A percentile compares a stretch with the other conserved stretches of the same genome.
Evolutionary conservation across 352 stramenopile genomes (phyloP).

Genomic region (Achlya hypogyna): DNA sequence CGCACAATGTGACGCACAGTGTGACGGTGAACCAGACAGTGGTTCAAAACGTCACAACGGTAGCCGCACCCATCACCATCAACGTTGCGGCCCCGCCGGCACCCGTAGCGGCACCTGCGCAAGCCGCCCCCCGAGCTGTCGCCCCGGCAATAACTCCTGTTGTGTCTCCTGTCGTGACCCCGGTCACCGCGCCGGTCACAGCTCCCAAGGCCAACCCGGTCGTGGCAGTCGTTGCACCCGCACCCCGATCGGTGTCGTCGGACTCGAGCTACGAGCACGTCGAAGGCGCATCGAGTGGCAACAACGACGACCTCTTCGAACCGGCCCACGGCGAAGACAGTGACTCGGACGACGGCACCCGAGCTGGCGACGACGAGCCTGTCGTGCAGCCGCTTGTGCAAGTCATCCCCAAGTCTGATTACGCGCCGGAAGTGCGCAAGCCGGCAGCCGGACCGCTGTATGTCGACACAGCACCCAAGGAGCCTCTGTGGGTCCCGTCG

Average conservation of each 20-base stretch:
- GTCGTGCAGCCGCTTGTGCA: not conserved
- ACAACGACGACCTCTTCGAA: conserved; percentile 1
- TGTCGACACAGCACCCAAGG: not conserved
- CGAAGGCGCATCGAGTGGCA: not conserved
- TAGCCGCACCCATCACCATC: not conserved
- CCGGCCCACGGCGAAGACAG: not conserved
- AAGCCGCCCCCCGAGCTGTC: not conserved
- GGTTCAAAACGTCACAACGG: not conserved
- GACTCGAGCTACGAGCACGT: not conserved
- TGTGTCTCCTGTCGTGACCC: no score
- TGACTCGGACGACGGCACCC: not conserved
- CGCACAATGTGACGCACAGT: not conserved
- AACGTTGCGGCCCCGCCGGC: not conserved
- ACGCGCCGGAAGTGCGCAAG: not conserved
- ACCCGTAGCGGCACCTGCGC: not conserved
- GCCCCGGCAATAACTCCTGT: not conserved
- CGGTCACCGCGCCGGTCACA: no score
- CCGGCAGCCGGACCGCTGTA: not conserved
- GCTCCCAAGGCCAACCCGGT: no score
- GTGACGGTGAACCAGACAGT: not conserved
- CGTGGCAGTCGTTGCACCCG: not conserved
- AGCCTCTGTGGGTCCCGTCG: not conserved
- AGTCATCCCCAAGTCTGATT: not conserved
- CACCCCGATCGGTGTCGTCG: not conserved
- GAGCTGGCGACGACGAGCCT: conserved; percentile 11